Evolutionary conservation across 23 red algal species (phyloP), one percentile per base, ranked within the genome.

Genomic region (Gracilaria vermiculophylla): DNA sequence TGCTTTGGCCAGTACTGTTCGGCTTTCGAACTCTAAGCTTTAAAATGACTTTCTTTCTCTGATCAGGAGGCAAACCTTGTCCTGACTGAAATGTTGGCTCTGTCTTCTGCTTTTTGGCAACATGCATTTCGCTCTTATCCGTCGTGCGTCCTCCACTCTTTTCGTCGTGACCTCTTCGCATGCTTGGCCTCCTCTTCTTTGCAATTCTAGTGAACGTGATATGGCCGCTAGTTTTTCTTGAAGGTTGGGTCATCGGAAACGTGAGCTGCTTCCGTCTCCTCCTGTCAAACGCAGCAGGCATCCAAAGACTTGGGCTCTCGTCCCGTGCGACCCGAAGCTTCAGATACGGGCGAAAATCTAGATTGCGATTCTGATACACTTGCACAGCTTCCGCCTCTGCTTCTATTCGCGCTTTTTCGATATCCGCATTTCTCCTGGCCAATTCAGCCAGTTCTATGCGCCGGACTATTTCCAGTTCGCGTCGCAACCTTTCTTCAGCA

Each of bases 281-380:
- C 3, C 84, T 67, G 53, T 88, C 84, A 47, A 88, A 88, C 17
- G 66, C 69, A 23, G 66, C 69, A 45, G 84, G 84, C 66, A 70
- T 88, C 84, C 84, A 88, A 1, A 77, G 34, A 17, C 84, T 70
- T 34, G 70, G 70, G 31, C 72, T 58, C 58, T 88, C 84, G 53
- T 69, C 53, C 20, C 84, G 69, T 24, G 66, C 84, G 62, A 88
- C 53, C 7, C 55, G 53, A 1, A 88, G 53, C 7, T 65, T 69
- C 4, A 88, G 51, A 43, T 88, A 88, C 27, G 84, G 84, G 19
- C 84, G 66, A 33, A 88, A 88, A 60, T 88, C 84, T n/a, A 88
- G 45, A n/a, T 70, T 70, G 36, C 84, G 36, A 0, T 61, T 47
- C 32, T 77, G 66, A 17, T 88, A 70, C 5, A 88, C 50, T 53